phyloP scores from a whole-genome alignment of 2,329 filamentous ascomycete genomes.

The Alternaria alternata region DNA sequence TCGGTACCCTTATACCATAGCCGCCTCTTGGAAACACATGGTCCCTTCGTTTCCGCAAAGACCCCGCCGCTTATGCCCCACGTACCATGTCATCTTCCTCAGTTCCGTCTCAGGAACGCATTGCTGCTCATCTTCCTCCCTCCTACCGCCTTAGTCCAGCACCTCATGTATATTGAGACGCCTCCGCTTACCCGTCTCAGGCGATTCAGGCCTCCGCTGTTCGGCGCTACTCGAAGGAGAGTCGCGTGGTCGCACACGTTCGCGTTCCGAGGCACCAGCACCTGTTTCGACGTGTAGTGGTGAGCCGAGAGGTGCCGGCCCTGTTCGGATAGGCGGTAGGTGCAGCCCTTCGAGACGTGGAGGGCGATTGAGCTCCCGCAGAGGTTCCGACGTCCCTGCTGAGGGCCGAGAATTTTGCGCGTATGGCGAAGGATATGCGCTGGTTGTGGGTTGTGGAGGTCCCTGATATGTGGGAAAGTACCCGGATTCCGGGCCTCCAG shows the following conservation, averaged over 20 bases:
- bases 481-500: slow-evolving; percentile 41
- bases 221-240: slow-evolving; percentile 36
- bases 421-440: slow-evolving; percentile 42
- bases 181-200: slow-evolving; percentile 45
- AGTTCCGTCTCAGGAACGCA: slow-evolving; percentile 2
- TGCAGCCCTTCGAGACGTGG: slow-evolving; percentile 44
- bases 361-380: slow-evolving; percentile 35
- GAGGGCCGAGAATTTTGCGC: slow-evolving; percentile 33
- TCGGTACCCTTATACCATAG: slow-evolving; percentile 7
- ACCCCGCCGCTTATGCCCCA: neutral
- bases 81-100: neutral
- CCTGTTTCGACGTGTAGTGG: slow-evolving; percentile 39
- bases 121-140: slow-evolving; percentile 3
- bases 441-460: slow-evolving; percentile 31
- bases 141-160: slow-evolving; percentile 35
- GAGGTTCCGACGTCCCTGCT: slow-evolving; percentile 39
- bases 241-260: slow-evolving; percentile 39
- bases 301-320: slow-evolving; percentile 41
- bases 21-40: slow-evolving; percentile 5
- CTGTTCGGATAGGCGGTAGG: slow-evolving; percentile 48
- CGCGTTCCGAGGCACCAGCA: slow-evolving; percentile 27
- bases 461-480: slow-evolving; percentile 45
- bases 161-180: slow-evolving; percentile 50
- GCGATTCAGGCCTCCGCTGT: slow-evolving; percentile 39
- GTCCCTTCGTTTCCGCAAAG: neutral